Conservation (phyloP, 2,329 filamentous ascomycete species). For the Paradendryphiella salina region DNA sequence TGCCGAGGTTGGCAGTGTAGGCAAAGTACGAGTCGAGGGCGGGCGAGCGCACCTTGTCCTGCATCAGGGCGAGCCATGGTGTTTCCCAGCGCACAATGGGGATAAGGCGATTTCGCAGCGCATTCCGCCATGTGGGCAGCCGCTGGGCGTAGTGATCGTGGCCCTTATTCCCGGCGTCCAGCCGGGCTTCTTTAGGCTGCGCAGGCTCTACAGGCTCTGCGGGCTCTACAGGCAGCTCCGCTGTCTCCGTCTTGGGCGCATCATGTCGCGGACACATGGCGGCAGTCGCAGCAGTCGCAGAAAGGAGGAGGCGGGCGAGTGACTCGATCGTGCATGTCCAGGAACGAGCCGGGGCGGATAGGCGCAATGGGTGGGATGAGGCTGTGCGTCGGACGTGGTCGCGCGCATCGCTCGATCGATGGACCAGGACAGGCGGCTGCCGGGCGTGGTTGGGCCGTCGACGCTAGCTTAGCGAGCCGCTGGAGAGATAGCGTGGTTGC, state of each 20-base stretch:
- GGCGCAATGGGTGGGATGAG: conserved; percentile 1
- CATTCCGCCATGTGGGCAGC: conserved; percentile 87
- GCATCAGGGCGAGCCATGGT: conserved; percentile 85
- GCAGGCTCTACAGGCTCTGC: not conserved
- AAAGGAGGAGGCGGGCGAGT: conserved; percentile 9
- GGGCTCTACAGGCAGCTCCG: not conserved
- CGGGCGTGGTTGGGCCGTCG: conserved; percentile 8
- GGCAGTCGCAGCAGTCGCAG: conserved; percentile 15
- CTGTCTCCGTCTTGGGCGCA: conserved; percentile 7
- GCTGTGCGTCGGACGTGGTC: conserved; percentile 2
- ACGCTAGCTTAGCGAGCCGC: conserved; percentile 15
- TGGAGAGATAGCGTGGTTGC: conserved; percentile 21
- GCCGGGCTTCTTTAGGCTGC: conserved; percentile 23
- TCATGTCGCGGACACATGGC: conserved; percentile 35
- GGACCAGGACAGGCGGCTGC: conserved; percentile 9
- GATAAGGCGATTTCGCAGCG: conserved; percentile 76
- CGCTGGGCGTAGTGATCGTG: conserved; percentile 74
- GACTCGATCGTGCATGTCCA: conserved; percentile 21
- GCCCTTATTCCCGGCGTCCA: conserved; percentile 77
- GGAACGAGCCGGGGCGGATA: not conserved
- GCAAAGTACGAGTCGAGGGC: conserved; percentile 95
- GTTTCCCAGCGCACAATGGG: conserved; percentile 94
- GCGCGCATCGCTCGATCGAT: conserved; percentile 5
- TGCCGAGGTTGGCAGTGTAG: conserved; percentile 92
- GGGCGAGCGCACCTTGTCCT: conserved; percentile 77